These are phyloP conservation scores for Aspergillus aculeatinus DNA, from an alignment of 2,329 filamentous ascomycete genomes.

Conservation along the genomic window DNA sequence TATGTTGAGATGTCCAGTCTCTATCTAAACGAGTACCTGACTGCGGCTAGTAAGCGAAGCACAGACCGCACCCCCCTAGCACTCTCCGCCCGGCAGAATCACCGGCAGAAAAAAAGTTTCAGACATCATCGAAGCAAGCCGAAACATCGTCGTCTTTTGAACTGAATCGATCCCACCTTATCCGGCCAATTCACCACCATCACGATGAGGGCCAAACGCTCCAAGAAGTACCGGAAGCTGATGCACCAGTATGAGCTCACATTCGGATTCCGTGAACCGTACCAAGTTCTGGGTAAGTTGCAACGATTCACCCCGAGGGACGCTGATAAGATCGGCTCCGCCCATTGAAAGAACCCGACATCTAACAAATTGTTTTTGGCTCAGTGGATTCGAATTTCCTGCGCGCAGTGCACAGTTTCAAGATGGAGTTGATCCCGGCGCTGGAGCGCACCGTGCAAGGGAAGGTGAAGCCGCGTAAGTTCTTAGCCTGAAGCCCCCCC, in stretches of 20 bases:
- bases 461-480: slow-evolving; percentile 75
- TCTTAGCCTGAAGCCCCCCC: background rate
- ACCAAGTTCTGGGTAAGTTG: slow-evolving; percentile 73
- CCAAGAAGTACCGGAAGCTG: slow-evolving; percentile 80
- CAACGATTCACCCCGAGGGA: background rate
- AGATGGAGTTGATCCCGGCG: slow-evolving; percentile 80
- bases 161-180: slow-evolving; percentile 8
- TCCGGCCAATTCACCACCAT: slow-evolving; percentile 19
- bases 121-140: background rate
- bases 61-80: slow-evolving; percentile 27
- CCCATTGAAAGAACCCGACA: slow-evolving; percentile 11
- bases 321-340: background rate
- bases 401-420: slow-evolving; percentile 75
- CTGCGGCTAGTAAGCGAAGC: slow-evolving; percentile 9
- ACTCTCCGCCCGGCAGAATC: slow-evolving; percentile 37
- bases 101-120: slow-evolving; percentile 30
- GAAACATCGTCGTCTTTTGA: slow-evolving; percentile 11
- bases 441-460: slow-evolving; percentile 83
- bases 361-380: slow-evolving; percentile 6
- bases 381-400: slow-evolving; percentile 82
- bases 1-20: no score
- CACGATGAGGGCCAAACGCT: slow-evolving; percentile 67
- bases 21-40: no score
- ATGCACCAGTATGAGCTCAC: slow-evolving; percentile 87
- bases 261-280: slow-evolving; percentile 90